Evolutionary conservation across 1,284 basidiomycete species (phyloP), one percentile per base, ranked within the genome.

Genomic region (Sutorius eximius): DNA sequence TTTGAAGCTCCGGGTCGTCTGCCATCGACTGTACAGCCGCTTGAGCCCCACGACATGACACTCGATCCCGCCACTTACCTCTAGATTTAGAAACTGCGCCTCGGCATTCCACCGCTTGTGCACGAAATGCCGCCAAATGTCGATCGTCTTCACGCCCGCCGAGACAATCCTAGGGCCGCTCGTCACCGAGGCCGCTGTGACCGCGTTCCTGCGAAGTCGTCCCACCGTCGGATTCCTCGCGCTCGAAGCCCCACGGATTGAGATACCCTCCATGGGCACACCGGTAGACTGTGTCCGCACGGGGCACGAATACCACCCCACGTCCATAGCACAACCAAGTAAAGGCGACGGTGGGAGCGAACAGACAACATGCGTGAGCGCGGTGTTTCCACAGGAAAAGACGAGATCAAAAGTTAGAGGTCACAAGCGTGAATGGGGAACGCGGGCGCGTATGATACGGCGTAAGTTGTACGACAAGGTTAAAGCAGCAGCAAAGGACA

Each of bases 61-160:
- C 4, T 60, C 18, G 52, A 16, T 20, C 46, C 22, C 11, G 22
- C 44, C 30, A 58, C 83, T 70, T 67, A 90, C 89, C 76, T 90
- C 89, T 49, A 94, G 83, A 67, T 94, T 91, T 48, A 94, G 77
- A 68, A 87, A 91, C 59, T 79, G 80, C 3, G 76, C 70, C 42
- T 89, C 82, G 5, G 83, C 66, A 69, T 88, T 85, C 77, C 82
- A 93, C 49, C 89, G 79, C 57, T 76, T 82, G 57, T 82, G 73
- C 30, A 93, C 84, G 64, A 91, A 79, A 62, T 87, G 80, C 64
- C 79, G 79, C 86, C 88, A 89, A 29, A 81, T 69, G 53, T 88
- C 85, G 22, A 90, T 70, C 27, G 75, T 65, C 60, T 77, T 82
- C 52, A 60, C 48, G 24, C 62, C 65, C 7, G 55, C 61, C 22